These are phyloP conservation scores for Nannochloris sp. DNA, from an alignment of 139 green algal species.

Conservation along the genomic window DNA sequence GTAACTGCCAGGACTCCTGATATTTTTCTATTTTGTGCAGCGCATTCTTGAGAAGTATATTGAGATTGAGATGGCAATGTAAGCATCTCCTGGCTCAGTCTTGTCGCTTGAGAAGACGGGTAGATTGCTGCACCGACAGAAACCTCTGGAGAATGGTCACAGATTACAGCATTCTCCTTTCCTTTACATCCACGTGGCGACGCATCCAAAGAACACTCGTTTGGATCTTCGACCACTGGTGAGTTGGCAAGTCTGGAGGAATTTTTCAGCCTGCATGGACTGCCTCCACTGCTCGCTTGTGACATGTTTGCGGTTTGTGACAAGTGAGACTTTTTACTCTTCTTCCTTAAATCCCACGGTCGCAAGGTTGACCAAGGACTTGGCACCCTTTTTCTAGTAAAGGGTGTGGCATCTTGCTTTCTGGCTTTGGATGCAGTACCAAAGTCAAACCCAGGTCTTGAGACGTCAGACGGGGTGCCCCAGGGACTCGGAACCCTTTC, in stretches of 20 bases:
- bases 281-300: background rate
- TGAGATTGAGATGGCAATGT: too few relatives aligned
- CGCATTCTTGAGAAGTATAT: too few relatives aligned
- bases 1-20: slow-evolving; percentile 19
- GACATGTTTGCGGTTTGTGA: background rate
- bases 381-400: slow-evolving; percentile 12
- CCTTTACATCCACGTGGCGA: too few relatives aligned
- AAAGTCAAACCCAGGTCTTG: background rate
- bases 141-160: too few relatives aligned
- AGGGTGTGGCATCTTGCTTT: background rate
- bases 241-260: too few relatives aligned
- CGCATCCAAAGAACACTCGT: too few relatives aligned
- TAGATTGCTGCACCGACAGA: too few relatives aligned
- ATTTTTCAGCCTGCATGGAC: background rate
- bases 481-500: slow-evolving; percentile 24
- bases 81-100: too few relatives aligned
- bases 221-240: too few relatives aligned
- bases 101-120: too few relatives aligned
- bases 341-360: slow-evolving; percentile 13
- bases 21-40: background rate
- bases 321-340: slow-evolving; percentile 1
- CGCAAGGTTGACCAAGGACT: slow-evolving; percentile 20
- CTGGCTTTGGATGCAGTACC: background rate
- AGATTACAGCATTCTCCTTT: too few relatives aligned
- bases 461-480: slow-evolving; percentile 6